A percentile compares a stretch with the other conserved stretches of the same genome.
These are phyloP conservation scores for Postia placenta DNA, from an alignment of 768 basidiomycete species.

Conservation along the genomic window DNA sequence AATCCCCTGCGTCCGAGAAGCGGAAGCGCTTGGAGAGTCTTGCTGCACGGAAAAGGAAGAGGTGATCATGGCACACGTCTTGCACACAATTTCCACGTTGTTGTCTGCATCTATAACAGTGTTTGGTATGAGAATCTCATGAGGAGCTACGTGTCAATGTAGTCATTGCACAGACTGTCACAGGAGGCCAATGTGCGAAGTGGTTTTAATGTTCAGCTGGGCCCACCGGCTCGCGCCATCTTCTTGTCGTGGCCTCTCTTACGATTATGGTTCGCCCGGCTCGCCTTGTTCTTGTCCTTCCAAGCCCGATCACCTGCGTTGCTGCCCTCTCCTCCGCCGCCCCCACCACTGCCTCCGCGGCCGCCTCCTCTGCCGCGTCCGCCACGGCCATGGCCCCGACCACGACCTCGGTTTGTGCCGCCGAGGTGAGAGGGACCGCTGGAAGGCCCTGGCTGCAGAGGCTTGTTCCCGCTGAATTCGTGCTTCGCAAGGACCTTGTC, in stretches of 20 bases:
- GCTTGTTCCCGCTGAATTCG: constrained; percentile 65
- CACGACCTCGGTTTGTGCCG: constrained; percentile 26
- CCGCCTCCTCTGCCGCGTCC: constrained; percentile 30
- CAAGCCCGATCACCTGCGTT: constrained; percentile 53
- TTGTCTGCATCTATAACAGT: neutral
- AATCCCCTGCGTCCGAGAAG: constrained; percentile 29
- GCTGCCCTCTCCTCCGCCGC: constrained; percentile 32
- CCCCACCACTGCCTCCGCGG: constrained; percentile 30
- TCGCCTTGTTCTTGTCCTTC: constrained; percentile 76
- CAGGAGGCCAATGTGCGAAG: too few relatives aligned
- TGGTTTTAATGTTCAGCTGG: constrained; percentile 16
- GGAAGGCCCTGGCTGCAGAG: neutral
- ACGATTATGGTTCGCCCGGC: constrained; percentile 63
- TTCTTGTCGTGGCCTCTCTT: constrained; percentile 89
- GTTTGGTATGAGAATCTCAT: neutral
- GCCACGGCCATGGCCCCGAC: constrained; percentile 34
- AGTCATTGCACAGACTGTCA: too few relatives aligned
- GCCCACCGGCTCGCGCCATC: constrained; percentile 59
- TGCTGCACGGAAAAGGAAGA: constrained; percentile 19
- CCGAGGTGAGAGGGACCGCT: neutral
- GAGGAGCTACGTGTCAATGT: too few relatives aligned
- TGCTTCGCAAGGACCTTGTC: constrained; percentile 71
- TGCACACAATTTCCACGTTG: neutral
- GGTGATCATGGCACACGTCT: constrained; percentile 2
- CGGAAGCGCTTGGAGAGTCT: constrained; percentile 28